Conservation (phyloP, 306 rosid species). For the Mimosa pudica region DNA sequence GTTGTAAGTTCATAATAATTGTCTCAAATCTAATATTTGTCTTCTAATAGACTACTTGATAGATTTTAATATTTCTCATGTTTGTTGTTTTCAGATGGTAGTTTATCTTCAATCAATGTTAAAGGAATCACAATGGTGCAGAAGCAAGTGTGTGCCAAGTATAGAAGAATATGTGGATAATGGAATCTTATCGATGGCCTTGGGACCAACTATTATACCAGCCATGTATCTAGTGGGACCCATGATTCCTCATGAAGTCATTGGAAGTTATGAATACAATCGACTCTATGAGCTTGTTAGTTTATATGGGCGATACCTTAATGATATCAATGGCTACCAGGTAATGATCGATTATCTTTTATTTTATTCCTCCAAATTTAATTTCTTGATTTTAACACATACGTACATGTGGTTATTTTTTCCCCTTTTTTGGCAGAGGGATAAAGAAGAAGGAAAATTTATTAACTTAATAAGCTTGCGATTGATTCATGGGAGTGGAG, state of each 20-base stretch:
- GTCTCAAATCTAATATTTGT: not conserved
- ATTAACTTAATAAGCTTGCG: too few relatives aligned
- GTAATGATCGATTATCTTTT: conserved; percentile 19
- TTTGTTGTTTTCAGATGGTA: conserved; percentile 47
- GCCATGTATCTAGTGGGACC: conserved; percentile 55
- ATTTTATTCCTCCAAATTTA: too few relatives aligned
- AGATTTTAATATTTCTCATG: too few relatives aligned
- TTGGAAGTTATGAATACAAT: conserved; percentile 37
- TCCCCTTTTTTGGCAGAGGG: conserved; percentile 37
- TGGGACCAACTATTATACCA: conserved; percentile 60
- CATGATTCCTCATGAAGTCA: conserved; percentile 42
- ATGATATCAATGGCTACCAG: conserved; percentile 51
- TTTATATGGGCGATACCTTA: conserved; percentile 52
- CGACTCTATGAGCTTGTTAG: conserved; percentile 46
- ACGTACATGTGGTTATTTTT: too few relatives aligned
- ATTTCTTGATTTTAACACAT: too few relatives aligned
- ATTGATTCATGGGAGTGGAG: conserved; percentile 6
- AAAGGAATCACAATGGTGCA: conserved; percentile 56
- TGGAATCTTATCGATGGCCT: conserved; percentile 44
- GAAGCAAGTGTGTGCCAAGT: conserved; percentile 44
- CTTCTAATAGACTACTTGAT: too few relatives aligned
- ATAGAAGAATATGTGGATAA: conserved; percentile 49
- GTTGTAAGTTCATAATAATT: conserved; percentile 39
- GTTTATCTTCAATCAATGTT: conserved; percentile 41
- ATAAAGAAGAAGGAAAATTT: conserved; percentile 43